Percentiles rank a stretch among this genome's conserved stretches.
Conservation (phyloP, 2,329 filamentous ascomycete species). For the Colletotrichum sp. region DNA sequence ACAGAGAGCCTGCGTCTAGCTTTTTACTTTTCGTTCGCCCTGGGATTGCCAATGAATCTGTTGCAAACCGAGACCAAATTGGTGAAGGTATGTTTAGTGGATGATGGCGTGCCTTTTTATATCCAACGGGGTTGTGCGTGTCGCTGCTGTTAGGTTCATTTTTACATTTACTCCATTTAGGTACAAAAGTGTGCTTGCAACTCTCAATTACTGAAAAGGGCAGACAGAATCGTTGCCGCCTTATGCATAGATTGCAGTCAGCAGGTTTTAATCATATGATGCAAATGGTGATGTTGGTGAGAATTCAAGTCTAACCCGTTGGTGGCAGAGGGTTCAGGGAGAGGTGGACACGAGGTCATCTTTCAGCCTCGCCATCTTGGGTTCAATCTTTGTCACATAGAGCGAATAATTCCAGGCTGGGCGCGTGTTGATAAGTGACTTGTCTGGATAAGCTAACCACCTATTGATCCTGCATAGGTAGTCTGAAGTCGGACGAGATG, state of each 20-base stretch:
- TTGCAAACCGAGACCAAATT: no score
- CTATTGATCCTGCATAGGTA: not conserved
- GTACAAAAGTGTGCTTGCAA: not conserved
- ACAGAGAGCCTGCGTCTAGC: no score
- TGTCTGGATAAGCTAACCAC: no score
- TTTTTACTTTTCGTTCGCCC: no score
- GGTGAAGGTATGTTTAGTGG: accelerated
- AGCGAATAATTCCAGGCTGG: no score
- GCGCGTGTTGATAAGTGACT: no score
- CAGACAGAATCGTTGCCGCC: not conserved
- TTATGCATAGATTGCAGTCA: accelerated
- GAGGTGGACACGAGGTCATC: not conserved
- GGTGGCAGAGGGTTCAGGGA: no score
- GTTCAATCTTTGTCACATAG: accelerated
- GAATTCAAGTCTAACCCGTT: not conserved
- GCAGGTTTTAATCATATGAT: not conserved
- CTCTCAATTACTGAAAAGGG: not conserved
- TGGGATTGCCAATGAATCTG: no score
- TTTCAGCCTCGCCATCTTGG: accelerated
- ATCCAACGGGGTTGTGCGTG: accelerated
- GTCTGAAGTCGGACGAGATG: not conserved
- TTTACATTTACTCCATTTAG: not conserved
- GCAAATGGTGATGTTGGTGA: not conserved
- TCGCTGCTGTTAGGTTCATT: accelerated
- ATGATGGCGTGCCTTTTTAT: not conserved